Conservation (phyloP, 2,329 filamentous ascomycete species). For the Corniculantispora saksenae region DNA sequence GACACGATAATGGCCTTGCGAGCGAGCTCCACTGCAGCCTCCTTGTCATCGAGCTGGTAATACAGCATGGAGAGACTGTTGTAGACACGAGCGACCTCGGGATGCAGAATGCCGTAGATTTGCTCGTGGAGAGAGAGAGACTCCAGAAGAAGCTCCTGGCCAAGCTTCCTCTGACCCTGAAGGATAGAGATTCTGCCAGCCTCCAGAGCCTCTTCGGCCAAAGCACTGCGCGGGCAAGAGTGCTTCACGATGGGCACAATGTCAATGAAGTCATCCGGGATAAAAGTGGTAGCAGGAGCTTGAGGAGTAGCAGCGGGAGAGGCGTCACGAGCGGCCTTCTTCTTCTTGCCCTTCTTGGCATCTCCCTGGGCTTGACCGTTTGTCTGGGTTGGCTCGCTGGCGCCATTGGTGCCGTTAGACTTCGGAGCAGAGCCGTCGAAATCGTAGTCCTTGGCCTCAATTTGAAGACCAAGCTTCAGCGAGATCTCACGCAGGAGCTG, state of each 20-base stretch:
- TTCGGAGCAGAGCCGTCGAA: constrained; percentile 33
- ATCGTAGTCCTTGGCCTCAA: constrained; percentile 66
- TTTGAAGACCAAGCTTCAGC: constrained; percentile 85
- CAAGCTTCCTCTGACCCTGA: constrained; percentile 92
- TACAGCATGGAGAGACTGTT: constrained; percentile 94
- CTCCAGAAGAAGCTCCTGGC: constrained; percentile 93
- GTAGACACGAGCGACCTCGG: constrained; percentile 93
- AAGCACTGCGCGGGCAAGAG: constrained; percentile 81
- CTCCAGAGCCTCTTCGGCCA: constrained; percentile 94
- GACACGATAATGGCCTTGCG: constrained; percentile 96
- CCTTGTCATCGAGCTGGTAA: constrained; percentile 97
- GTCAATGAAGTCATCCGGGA: constrained; percentile 83
- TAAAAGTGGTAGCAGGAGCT: constrained; percentile 57
- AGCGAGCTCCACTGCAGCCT: constrained; percentile 89
- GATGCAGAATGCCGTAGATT: constrained; percentile 96
- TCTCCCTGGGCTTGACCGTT: constrained; percentile 46
- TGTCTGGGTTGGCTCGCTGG: constrained; percentile 36
- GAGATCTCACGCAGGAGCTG: constrained; percentile 89
- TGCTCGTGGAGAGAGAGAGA: constrained; percentile 95
- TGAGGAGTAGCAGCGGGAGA: constrained; percentile 51
- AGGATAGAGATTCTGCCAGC: constrained; percentile 94
- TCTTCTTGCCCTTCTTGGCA: constrained; percentile 63
- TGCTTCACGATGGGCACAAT: constrained; percentile 95
- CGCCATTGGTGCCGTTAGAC: constrained; percentile 31
- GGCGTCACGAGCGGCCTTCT: constrained; percentile 58